Evolutionary conservation across 225 moss, liverwort and hornwort genomes (phyloP), one percentile per base, ranked within the genome.

Genomic region (Ulota crispa): DNA sequence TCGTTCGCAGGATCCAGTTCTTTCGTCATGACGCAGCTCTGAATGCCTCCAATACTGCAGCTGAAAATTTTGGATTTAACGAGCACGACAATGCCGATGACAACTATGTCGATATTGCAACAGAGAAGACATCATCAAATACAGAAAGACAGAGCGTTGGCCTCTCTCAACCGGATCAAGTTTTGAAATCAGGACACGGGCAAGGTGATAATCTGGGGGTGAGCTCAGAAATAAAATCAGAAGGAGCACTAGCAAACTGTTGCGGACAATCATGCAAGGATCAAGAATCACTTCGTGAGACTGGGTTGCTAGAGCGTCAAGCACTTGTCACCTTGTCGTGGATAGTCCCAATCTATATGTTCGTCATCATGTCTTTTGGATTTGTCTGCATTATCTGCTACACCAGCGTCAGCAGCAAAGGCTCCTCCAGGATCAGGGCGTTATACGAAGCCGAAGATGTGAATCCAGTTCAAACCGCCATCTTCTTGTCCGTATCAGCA

Each of bases 311-410:
- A 63, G 94, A 96, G 78, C 88, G 82, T 47, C 85, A 85, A 85
- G 92, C 94, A 42, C 83, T 96, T 7, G 64, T 80, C 42, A 84
- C 88, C 63, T 83, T 94, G 80, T 89, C 86, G 20, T 76, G 92
- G 87, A 32, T 92, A 1, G 82, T 94, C 26, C 87, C 88, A n/a
- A n/a, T 70, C 27, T 94, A 87, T 74, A 89, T 94, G 70, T 23
- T 91, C 41, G 68, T 76, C 59, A 42, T 77, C 36, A 80, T 88
- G 41, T 21, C 84, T 24, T 53, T 89, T 15, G 94, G 92, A n/a
- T 92, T 89, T 14, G 23, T 45, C 16, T 47, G 47, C 47, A 47
- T 47, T 47, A 47, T 47, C 13, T 47, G 47, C 47, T 47, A 15
- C 47, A 47, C 47, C 14, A 47, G 47, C 47, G 3, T 16, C 15